phyloP scores from a whole-genome alignment of 2,329 filamentous ascomycete genomes.

The Neophaeococcomyces aloes region DNA sequence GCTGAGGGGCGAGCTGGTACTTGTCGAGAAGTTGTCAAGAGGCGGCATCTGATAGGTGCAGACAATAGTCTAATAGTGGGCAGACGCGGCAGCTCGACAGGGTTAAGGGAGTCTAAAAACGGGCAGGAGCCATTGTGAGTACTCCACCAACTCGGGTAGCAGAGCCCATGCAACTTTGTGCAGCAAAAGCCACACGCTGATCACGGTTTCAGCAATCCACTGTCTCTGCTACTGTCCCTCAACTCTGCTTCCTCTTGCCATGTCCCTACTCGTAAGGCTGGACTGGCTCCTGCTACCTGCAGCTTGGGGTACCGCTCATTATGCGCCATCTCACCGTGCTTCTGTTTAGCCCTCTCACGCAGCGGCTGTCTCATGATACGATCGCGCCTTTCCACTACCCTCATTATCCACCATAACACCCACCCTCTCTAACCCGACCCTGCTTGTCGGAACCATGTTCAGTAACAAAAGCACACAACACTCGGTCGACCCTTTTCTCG shows the following conservation, averaged over 20 bases:
- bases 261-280: constrained; percentile 3
- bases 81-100: constrained; percentile 1
- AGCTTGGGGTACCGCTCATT: not conserved
- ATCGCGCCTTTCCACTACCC: not conserved
- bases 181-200: not conserved
- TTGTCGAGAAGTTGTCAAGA: too few relatives aligned
- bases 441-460: not conserved
- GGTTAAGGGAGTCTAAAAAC: not conserved
- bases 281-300: not conserved
- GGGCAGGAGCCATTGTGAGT: not conserved
- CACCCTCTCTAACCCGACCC: not conserved
- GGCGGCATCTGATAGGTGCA: too few relatives aligned
- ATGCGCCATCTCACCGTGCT: not conserved
- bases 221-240: not conserved
- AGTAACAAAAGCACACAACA: not conserved
- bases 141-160: not conserved
- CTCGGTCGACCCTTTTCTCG: not conserved
- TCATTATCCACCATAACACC: not conserved
- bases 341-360: not conserved
- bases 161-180: not conserved
- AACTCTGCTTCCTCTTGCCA: not conserved
- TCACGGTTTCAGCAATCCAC: not conserved
- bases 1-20: too few relatives aligned
- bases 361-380: not conserved
- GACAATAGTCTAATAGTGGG: too few relatives aligned